Base-by-base conservation (phyloP, 2,329 filamentous ascomycete genomes). In the Fusarium aywerte region DNA sequence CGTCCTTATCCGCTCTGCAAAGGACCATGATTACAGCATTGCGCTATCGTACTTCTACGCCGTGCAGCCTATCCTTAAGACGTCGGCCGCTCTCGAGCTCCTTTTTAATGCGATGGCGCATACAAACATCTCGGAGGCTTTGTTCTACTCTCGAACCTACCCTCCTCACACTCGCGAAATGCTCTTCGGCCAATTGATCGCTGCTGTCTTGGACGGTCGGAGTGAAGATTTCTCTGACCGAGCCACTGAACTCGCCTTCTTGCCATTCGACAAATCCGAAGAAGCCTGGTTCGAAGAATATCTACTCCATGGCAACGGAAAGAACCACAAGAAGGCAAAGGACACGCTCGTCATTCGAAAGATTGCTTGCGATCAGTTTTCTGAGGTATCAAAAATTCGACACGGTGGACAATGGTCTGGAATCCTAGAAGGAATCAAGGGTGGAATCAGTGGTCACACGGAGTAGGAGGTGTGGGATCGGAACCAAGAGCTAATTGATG, bases 11-110 rank as follows among this genome's bases (percentile, higher is more conserved):
- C 84, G 85, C 35, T 84, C 88, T 66, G 83, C 88, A 21, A 79
- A 85, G 35, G 80, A 83, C 39, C 80, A 84, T 57, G 89, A 92
- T 74, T 86, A 87, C 71, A 84, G 81, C 25, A 83, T 94, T 3
- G 86, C 91, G 0, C 83, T 96, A 27, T 90, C 92, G 12, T 96
- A 96, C 79, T 96, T 91, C 79, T 85, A 93, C 68, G 87, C 90
- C 13, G 89, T 90, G 1, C 89, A 89, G 67, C 92, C 93, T 3
- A 87, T 90, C 20, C 81, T 97, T n/a, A 86, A 86, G 68, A 86
- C 84, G 0, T 81, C 85, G 3, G 81, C 83, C 27, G 87, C 90
- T 1, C 82, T 92, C 11, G 83, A 87, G 60, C 82, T 89, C 9
- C 87, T 94, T 32, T 93, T 93, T 70, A 84, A 86, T 39, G 89